Evolutionary conservation across 106 monocot species (phyloP).

Genomic region (Chionographis japonica): DNA sequence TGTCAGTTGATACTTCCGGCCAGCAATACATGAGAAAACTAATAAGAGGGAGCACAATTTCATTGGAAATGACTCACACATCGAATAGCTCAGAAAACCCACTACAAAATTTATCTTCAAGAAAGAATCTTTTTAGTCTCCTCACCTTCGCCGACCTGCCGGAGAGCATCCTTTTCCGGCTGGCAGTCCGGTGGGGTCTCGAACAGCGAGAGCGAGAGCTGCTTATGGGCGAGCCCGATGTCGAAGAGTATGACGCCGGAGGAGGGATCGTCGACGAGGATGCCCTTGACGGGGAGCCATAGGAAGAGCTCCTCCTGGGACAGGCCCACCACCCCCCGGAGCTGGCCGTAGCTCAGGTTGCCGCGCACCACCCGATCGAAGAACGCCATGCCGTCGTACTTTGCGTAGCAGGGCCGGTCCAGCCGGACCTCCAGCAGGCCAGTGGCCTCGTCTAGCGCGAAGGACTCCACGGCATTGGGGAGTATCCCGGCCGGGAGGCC

Average conservation of each 20-base stretch:
- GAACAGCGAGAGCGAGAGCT: conserved; percentile 62
- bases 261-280: conserved; percentile 39
- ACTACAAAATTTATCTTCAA: too few relatives aligned
- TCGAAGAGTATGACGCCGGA: conserved; percentile 77
- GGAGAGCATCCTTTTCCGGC: neutral
- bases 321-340: conserved; percentile 58
- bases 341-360: conserved; percentile 74
- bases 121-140: neutral
- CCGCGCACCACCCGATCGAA: conserved; percentile 65
- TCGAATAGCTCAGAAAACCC: too few relatives aligned
- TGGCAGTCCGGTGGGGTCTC: conserved; percentile 72
- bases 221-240: conserved; percentile 70
- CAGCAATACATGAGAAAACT: too few relatives aligned
- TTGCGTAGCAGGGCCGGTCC: conserved; percentile 55
- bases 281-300: conserved; percentile 78
- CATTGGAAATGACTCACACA: too few relatives aligned
- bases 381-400: conserved; percentile 46
- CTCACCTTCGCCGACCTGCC: conserved; percentile 1
- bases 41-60: too few relatives aligned
- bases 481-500: conserved; percentile 73
- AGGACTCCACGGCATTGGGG: conserved; percentile 48
- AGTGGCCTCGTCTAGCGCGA: conserved; percentile 33
- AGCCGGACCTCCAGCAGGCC: conserved; percentile 55
- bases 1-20: too few relatives aligned
- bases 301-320: conserved; percentile 90